phyloP scores from a whole-genome alignment of 345 rosid genomes.

The Theobroma cacao region DNA sequence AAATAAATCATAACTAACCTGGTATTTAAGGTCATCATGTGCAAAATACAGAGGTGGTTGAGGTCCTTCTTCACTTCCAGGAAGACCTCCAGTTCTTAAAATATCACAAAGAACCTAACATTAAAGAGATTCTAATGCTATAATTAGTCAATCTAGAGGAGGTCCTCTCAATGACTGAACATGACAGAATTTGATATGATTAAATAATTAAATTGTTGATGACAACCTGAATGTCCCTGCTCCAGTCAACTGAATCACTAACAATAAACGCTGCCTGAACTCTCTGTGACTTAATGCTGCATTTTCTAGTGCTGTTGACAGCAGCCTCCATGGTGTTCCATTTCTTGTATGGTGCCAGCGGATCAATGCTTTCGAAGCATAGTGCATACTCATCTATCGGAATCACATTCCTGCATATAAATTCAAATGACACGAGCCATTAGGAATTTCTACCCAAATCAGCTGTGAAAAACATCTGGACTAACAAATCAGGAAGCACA shows the following conservation, averaged over 20 bases:
- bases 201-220: background rate
- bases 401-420: slow-evolving; percentile 69
- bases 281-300: slow-evolving; percentile 39
- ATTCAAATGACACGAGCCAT: slow-evolving; percentile 5
- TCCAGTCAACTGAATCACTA: slow-evolving; percentile 93
- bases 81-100: slow-evolving; percentile 85
- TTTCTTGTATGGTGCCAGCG: slow-evolving; percentile 67
- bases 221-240: slow-evolving; percentile 84
- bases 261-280: slow-evolving; percentile 85
- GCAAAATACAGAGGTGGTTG: slow-evolving; percentile 77
- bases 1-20: slow-evolving; percentile 40
- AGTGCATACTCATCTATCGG: slow-evolving; percentile 77
- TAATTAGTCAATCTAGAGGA: background rate
- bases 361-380: slow-evolving; percentile 77
- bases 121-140: background rate
- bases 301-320: slow-evolving; percentile 20
- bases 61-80: slow-evolving; percentile 58
- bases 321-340: slow-evolving; percentile 40
- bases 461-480: slow-evolving; percentile 9
- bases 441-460: background rate
- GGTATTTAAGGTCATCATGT: slow-evolving; percentile 79
- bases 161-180: background rate
- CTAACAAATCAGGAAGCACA: background rate
- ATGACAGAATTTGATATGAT: background rate
- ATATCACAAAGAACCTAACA: slow-evolving; percentile 85